These are phyloP conservation scores for Coemansia umbellata DNA, from an alignment of 192 early-diverging fungal species.

Conservation along the genomic window DNA sequence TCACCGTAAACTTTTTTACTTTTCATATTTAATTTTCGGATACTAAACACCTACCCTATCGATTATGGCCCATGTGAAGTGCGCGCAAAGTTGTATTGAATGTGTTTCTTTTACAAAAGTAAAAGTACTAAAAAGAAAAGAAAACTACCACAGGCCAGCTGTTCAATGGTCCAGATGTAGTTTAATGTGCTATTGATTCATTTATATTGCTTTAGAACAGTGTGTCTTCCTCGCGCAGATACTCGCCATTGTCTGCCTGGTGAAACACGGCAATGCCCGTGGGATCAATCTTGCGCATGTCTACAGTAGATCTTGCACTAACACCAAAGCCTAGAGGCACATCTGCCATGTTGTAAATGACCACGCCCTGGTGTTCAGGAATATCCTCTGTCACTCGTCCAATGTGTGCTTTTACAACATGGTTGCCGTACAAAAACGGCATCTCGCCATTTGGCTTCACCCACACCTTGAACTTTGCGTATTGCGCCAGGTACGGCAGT, in stretches of 20 bases:
- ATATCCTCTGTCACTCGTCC: slow-evolving; percentile 97
- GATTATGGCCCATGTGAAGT: too few relatives aligned
- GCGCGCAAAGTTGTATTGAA: too few relatives aligned
- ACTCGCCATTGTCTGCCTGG: slow-evolving; percentile 98
- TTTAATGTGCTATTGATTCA: too few relatives aligned
- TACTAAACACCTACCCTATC: not conserved
- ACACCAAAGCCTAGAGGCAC: slow-evolving; percentile 96
- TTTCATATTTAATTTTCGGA: not conserved
- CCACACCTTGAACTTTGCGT: slow-evolving; percentile 98
- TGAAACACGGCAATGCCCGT: slow-evolving; percentile 93
- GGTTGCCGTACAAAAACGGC: slow-evolving; percentile 98
- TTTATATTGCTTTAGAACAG: slow-evolving; percentile 52
- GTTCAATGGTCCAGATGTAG: too few relatives aligned
- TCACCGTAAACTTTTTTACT: not conserved
- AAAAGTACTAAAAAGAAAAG: too few relatives aligned
- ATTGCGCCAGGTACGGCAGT: slow-evolving; percentile 89
- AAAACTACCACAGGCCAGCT: too few relatives aligned
- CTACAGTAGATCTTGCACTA: slow-evolving; percentile 88
- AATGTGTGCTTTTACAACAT: slow-evolving; percentile 95
- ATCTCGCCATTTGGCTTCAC: slow-evolving; percentile 99
- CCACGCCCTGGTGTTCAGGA: slow-evolving; percentile 95
- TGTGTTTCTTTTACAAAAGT: too few relatives aligned
- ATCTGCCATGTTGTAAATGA: slow-evolving; percentile 92
- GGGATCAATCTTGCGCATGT: slow-evolving; percentile 89
- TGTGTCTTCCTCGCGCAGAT: slow-evolving; percentile 76